Base-by-base conservation (phyloP, 768 basidiomycete genomes). In the Mrakia blollopis region DNA sequence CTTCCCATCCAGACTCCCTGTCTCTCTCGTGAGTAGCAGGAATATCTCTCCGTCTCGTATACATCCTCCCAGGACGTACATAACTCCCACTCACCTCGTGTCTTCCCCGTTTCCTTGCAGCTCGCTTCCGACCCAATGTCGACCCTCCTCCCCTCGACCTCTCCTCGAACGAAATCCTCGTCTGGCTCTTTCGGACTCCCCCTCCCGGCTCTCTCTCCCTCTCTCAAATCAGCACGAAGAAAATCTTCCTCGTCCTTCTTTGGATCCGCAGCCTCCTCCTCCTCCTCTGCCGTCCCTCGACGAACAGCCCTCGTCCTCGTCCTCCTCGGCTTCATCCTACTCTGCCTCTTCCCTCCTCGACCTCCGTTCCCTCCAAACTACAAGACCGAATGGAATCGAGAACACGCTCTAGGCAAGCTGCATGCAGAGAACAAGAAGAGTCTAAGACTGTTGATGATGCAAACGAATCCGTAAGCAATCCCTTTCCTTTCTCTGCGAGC, bases 311-410 rank as follows among this genome's bases (percentile, higher is more conserved):
- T 67, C 65, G 9, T 23, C 65, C 9, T 68, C 39, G 14, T 25
- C 65, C 39, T 68, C 0, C 65, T 68, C 39, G 39, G 21, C 21
- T 39, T 68, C 65, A 2, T 68, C 65, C 39, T 37, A 25, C 35
- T 68, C 37, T 68, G 65, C 35, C 39, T 68, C 65, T 68, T 68
- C 65, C 65, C 65, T 2, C 65, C 65, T 5, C 1, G 65, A n/a
- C 65, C 65, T 11, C 65, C 65, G 10, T 39, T 68, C 39, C 65
- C 65, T 25, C 65, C 39, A 21, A 68, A 25, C 65, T 68, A 44
- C 35, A 37, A 39, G 35, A 25, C 39, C 1, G 39, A 35, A 41
- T 41, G 65, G 37, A 68, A 23, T 1, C 25, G 35, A 8, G 65
- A 68, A n/a, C 14, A 8, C 0, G 23, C 18, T 1, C 2, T 68